These are phyloP conservation scores for Solanum chaucha DNA, from an alignment of 257 asterid species.

Conservation along the genomic window DNA sequence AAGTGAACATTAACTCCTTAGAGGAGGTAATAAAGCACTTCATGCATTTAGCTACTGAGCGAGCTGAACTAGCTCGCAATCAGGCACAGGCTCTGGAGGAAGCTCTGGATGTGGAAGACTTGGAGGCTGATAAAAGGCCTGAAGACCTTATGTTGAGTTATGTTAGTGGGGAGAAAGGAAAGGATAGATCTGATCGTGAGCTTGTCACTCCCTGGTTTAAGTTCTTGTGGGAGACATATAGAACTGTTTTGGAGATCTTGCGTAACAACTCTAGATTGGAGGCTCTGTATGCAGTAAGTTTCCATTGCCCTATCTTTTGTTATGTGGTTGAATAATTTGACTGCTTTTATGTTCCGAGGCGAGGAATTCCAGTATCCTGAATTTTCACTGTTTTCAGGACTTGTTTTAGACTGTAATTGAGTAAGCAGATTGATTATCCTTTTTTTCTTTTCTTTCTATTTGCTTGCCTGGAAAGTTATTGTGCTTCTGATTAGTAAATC, in stretches of 20 bases:
- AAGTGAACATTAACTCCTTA: slow-evolving; percentile 71
- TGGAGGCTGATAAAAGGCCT: slow-evolving; percentile 90
- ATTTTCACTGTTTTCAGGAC: neutral
- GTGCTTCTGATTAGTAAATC: neutral
- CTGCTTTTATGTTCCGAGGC: neutral
- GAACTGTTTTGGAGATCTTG: slow-evolving; percentile 69
- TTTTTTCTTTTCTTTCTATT: neutral
- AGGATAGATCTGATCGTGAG: slow-evolving; percentile 91
- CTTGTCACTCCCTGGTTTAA: slow-evolving; percentile 85
- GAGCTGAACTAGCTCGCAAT: slow-evolving; percentile 78
- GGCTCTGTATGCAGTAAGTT: slow-evolving; percentile 60
- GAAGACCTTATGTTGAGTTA: slow-evolving; percentile 95
- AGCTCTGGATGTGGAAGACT: slow-evolving; percentile 82
- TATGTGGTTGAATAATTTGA: neutral
- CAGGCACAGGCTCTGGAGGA: slow-evolving; percentile 85
- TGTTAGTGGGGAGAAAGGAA: slow-evolving; percentile 95
- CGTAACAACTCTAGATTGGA: slow-evolving; percentile 74
- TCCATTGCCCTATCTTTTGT: neutral
- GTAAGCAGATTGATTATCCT: neutral
- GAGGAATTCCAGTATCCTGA: neutral
- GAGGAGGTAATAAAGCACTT: slow-evolving; percentile 97
- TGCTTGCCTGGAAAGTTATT: neutral
- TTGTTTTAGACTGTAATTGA: neutral
- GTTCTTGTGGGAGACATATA: slow-evolving; percentile 84
- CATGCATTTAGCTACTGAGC: slow-evolving; percentile 87